Percentiles rank a stretch among this genome's conserved stretches.
phyloP scores from a whole-genome alignment of 148 eudicot genomes.

The Silene latifolia region DNA sequence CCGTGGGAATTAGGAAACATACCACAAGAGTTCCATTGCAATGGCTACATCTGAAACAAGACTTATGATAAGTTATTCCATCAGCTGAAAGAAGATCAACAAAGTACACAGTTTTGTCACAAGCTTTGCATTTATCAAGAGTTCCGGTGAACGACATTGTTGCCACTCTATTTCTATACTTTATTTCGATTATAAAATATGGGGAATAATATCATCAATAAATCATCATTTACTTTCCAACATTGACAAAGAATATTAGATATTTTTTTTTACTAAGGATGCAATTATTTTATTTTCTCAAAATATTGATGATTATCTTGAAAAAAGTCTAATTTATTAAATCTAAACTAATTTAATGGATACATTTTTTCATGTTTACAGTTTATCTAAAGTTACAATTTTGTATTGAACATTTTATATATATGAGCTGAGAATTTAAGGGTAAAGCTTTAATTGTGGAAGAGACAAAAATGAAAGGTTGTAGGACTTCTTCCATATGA shows the following conservation, averaged over 20 bases:
- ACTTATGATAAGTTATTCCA: slow-evolving; percentile 79
- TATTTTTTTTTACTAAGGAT: neutral
- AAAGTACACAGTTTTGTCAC: slow-evolving; percentile 92
- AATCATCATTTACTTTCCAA: slow-evolving; percentile 4
- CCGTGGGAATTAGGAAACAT: neutral
- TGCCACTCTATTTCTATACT: neutral
- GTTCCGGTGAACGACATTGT: slow-evolving; percentile 94
- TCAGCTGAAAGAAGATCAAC: slow-evolving; percentile 87
- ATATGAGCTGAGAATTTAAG: slow-evolving; percentile 35
- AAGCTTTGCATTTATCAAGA: slow-evolving; percentile 94
- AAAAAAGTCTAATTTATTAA: slow-evolving; percentile 25
- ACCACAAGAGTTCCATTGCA: slow-evolving; percentile 98
- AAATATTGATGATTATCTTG: slow-evolving; percentile 21
- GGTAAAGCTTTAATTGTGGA: slow-evolving; percentile 34
- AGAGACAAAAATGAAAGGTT: slow-evolving; percentile 17
- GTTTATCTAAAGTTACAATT: slow-evolving; percentile 8
- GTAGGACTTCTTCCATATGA: slow-evolving; percentile 23
- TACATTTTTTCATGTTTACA: slow-evolving; percentile 21
- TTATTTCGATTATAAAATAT: neutral
- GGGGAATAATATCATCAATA: neutral
- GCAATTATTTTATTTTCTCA: neutral
- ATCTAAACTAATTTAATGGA: slow-evolving; percentile 23
- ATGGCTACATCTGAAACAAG: slow-evolving; percentile 92
- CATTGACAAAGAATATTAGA: neutral
- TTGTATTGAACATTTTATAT: slow-evolving; percentile 12